Evolutionary conservation across 331 rosid genomes (phyloP).

Genomic region (Quercus tomentella): DNA sequence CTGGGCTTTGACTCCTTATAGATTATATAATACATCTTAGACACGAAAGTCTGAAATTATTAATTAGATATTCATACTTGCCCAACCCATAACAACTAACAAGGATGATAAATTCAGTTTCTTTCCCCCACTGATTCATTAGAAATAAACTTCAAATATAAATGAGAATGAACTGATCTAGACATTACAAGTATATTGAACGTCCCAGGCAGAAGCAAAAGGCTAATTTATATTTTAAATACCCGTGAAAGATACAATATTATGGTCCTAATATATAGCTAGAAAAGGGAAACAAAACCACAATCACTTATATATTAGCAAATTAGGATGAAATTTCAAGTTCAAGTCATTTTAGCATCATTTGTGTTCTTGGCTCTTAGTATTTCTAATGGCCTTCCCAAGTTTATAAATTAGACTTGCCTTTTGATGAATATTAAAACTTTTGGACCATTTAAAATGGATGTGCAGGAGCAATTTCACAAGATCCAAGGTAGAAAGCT

Average conservation of each 20-base stretch:
- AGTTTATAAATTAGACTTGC: not conserved
- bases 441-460: not conserved
- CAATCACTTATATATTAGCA: not conserved
- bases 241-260: not conserved
- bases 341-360: not conserved
- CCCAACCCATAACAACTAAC: too few species aligned
- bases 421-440: not conserved
- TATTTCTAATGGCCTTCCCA: not conserved
- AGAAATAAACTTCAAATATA: not conserved
- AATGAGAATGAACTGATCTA: not conserved
- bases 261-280: not conserved
- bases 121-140: not conserved
- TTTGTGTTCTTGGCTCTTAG: not conserved
- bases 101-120: too few species aligned
- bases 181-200: not conserved
- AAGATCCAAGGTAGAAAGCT: not conserved
- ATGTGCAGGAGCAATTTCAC: not conserved
- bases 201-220: not conserved
- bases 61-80: too few species aligned
- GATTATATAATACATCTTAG: too few species aligned
- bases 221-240: not conserved
- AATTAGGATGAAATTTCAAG: not conserved
- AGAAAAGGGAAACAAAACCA: not conserved
- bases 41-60: too few species aligned
- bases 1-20: too few species aligned